These are phyloP conservation scores for Neopestalotiopsis clavispora DNA, from an alignment of 2,329 filamentous ascomycete species.

Conservation along the genomic window DNA sequence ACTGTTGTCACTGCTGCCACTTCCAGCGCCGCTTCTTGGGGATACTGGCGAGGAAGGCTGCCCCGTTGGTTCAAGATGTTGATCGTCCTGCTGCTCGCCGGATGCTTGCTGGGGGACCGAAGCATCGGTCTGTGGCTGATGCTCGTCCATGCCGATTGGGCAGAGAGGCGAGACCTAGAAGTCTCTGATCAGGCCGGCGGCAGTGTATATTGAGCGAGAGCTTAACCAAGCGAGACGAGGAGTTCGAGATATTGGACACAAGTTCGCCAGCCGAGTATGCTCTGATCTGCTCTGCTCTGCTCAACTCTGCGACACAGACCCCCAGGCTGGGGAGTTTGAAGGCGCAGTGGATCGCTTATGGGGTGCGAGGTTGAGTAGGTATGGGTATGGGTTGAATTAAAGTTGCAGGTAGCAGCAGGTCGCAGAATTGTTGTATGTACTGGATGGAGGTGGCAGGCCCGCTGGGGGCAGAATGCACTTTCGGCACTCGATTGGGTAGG, in stretches of 20 bases:
- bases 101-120: background rate
- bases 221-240: background rate
- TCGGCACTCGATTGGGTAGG: slow-evolving; percentile 1
- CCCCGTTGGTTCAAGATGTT: background rate
- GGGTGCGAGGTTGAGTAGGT: background rate
- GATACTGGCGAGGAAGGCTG: background rate
- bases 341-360: slow-evolving; percentile 10
- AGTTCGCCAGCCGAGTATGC: background rate
- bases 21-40: background rate
- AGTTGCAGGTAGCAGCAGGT: slow-evolving; percentile 9
- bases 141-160: slow-evolving; percentile 5
- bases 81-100: background rate
- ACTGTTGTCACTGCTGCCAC: background rate
- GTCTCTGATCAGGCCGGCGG: background rate
- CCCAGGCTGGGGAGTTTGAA: background rate
- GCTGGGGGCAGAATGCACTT: background rate
- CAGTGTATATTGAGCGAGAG: background rate
- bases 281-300: background rate
- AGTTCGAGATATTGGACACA: background rate
- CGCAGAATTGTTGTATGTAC: slow-evolving; percentile 6
- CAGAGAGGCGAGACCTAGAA: slow-evolving; percentile 12
- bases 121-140: background rate
- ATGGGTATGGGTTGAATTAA: slow-evolving; percentile 10
- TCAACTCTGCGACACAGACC: slow-evolving; percentile 6
- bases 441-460: background rate